phyloP scores from a whole-genome alignment of 352 stramenopile genomes.

The Saprolegnia diclina region DNA sequence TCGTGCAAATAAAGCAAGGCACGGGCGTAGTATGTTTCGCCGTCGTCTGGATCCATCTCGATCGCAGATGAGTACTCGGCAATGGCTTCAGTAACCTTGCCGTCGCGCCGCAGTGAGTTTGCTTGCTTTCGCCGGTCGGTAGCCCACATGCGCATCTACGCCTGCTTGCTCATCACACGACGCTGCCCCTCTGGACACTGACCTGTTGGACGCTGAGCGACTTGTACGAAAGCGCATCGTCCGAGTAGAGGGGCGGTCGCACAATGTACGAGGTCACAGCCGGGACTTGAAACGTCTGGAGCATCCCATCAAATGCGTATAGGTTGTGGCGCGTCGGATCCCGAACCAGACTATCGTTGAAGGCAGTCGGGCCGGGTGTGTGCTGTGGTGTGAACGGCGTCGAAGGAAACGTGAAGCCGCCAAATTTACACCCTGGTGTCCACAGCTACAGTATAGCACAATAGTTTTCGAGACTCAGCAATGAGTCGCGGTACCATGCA shows the following conservation, averaged over 20 bases:
- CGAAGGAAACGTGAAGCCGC: constrained; percentile 22
- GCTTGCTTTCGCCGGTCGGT: constrained; percentile 17
- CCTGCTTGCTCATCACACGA: not conserved
- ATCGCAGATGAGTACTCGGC: constrained; percentile 13
- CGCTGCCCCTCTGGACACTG: not conserved
- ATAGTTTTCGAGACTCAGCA: not conserved
- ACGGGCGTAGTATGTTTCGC: constrained; percentile 11
- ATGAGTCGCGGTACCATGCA: too few relatives aligned
- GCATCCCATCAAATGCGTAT: constrained; percentile 26
- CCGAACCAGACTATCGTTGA: constrained; percentile 16
- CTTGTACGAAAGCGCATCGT: constrained; percentile 23
- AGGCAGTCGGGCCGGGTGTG: not conserved
- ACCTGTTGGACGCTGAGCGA: constrained; percentile 25
- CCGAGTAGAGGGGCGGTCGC: constrained; percentile 5
- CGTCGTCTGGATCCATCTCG: constrained; percentile 15
- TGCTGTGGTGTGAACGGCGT: not conserved
- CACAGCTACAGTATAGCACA: constrained; percentile 9
- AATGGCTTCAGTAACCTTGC: constrained; percentile 4
- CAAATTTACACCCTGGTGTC: constrained; percentile 21
- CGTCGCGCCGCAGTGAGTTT: not conserved
- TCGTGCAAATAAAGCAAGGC: not conserved
- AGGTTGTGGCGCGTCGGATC: constrained; percentile 14
- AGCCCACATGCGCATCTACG: constrained; percentile 25
- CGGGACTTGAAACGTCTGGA: constrained; percentile 20
- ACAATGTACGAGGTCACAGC: constrained; percentile 28